Conservation (phyloP, 2,329 filamentous ascomycete species). For the Pseudogymnoascus sp. region DNA sequence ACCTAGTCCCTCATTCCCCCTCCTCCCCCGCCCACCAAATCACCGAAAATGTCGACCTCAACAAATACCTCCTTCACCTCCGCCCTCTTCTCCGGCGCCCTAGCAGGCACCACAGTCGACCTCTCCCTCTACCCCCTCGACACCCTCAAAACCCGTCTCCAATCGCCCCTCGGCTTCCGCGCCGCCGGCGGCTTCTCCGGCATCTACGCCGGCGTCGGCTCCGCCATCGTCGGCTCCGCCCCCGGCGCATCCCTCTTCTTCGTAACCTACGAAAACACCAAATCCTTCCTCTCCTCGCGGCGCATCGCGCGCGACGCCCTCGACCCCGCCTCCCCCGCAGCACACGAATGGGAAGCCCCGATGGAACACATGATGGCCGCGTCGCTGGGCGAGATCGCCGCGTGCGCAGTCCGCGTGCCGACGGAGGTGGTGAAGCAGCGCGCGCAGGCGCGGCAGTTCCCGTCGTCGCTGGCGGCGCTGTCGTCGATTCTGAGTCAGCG, state of each 20-base stretch:
- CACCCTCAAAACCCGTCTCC: conserved; percentile 95
- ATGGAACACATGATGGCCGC: conserved; percentile 77
- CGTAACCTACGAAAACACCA: conserved; percentile 80
- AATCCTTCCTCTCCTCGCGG: conserved; percentile 40
- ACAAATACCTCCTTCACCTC: conserved; percentile 45
- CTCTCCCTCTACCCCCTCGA: conserved; percentile 95
- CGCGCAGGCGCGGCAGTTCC: conserved; percentile 79
- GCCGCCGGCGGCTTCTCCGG: conserved; percentile 80
- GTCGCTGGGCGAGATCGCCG: conserved; percentile 79
- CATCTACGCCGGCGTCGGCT: conserved; percentile 88
- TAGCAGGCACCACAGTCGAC: conserved; percentile 94
- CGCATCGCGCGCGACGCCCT: conserved; percentile 23
- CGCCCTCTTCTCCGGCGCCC: conserved; percentile 69
- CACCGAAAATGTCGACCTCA: conserved; percentile 16
- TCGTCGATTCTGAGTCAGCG: conserved; percentile 56
- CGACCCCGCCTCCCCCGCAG: conserved; percentile 29
- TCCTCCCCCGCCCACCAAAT: neutral
- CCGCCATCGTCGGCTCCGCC: conserved; percentile 81
- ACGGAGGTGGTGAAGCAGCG: conserved; percentile 97
- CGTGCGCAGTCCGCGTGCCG: conserved; percentile 85
- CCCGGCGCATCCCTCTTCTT: conserved; percentile 97
- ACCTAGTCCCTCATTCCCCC: neutral
- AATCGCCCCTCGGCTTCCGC: conserved; percentile 72
- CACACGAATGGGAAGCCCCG: conserved; percentile 26
- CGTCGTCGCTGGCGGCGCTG: conserved; percentile 61